A percentile compares a stretch with the other conserved stretches of the same genome.
Conservation (phyloP, 1,284 basidiomycete genomes). For the Coniophora puteana region DNA sequence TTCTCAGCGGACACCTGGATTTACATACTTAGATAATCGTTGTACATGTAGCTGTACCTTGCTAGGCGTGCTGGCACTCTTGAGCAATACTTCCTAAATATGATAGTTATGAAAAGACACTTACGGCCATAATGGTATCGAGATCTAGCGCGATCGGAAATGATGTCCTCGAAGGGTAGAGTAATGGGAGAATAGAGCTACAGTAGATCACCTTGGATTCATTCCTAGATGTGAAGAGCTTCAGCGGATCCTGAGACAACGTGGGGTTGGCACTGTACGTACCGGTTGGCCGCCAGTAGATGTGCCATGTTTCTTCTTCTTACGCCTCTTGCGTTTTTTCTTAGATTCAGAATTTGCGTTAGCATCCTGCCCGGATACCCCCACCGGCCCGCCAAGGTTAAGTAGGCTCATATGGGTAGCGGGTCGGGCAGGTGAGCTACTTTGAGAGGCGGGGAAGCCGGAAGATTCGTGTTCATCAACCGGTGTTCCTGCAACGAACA, state of each 20-base stretch:
- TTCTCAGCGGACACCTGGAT: too few species aligned
- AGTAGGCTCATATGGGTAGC: conserved; percentile 37
- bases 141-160: too few species aligned
- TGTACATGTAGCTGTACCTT: too few species aligned
- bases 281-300: conserved; percentile 4
- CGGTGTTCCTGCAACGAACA: conserved; percentile 5
- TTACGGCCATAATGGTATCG: too few species aligned
- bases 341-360: conserved; percentile 27
- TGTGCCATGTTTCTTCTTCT: conserved; percentile 45
- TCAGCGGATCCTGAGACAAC: not conserved
- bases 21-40: too few species aligned
- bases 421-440: conserved; percentile 5
- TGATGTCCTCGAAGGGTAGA: too few species aligned
- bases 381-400: conserved; percentile 53
- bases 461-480: conserved; percentile 5
- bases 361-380: conserved; percentile 29
- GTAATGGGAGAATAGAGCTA: too few species aligned
- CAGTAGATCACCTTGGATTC: conserved; percentile 1
- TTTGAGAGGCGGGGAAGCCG: conserved; percentile 8
- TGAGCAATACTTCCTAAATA: too few species aligned
- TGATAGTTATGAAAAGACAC: too few species aligned
- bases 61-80: too few species aligned
- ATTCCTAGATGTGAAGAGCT: not conserved
- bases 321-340: conserved; percentile 52
- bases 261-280: conserved; percentile 3